Evolutionary conservation across 805 yeast species (phyloP).

Genomic region (Candida dendrica): DNA sequence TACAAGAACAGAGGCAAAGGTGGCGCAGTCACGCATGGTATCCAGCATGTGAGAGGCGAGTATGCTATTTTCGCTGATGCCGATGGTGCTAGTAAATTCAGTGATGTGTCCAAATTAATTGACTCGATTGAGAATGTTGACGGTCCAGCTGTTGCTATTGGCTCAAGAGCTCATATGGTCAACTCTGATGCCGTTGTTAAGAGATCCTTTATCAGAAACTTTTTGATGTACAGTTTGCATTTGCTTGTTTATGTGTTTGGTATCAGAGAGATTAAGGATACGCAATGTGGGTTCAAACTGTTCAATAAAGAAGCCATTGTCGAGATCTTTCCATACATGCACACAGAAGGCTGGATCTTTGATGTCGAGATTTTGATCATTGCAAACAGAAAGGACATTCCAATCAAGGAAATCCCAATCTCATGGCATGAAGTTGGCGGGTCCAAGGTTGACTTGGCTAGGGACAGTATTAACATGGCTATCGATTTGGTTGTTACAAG

Average conservation of each 20-base stretch:
- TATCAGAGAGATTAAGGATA: constrained; percentile 77
- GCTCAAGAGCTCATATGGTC: constrained; percentile 96
- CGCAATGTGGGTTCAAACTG: constrained; percentile 96
- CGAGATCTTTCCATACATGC: constrained; percentile 79
- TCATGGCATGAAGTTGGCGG: constrained; percentile 98
- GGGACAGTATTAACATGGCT: constrained; percentile 90
- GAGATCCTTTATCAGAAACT: constrained; percentile 79
- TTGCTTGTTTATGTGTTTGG: constrained; percentile 84
- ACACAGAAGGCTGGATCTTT: constrained; percentile 97
- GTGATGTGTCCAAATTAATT: constrained; percentile 53
- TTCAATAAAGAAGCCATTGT: constrained; percentile 66
- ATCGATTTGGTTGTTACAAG: constrained; percentile 86
- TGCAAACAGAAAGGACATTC: constrained; percentile 63
- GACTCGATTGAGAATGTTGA: constrained; percentile 26
- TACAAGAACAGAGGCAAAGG: constrained; percentile 85
- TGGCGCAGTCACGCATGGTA: constrained; percentile 94
- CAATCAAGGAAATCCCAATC: constrained; percentile 72
- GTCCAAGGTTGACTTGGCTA: constrained; percentile 85
- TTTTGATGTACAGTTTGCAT: constrained; percentile 90
- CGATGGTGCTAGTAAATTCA: constrained; percentile 87
- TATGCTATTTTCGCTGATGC: constrained; percentile 90
- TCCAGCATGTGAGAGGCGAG: constrained; percentile 66
- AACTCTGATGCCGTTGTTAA: constrained; percentile 95
- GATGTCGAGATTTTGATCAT: constrained; percentile 88
- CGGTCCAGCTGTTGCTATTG: constrained; percentile 65